Evolutionary conservation across 2,329 filamentous ascomycete species (phyloP).

Genomic region (Talaromyces sp.): DNA sequence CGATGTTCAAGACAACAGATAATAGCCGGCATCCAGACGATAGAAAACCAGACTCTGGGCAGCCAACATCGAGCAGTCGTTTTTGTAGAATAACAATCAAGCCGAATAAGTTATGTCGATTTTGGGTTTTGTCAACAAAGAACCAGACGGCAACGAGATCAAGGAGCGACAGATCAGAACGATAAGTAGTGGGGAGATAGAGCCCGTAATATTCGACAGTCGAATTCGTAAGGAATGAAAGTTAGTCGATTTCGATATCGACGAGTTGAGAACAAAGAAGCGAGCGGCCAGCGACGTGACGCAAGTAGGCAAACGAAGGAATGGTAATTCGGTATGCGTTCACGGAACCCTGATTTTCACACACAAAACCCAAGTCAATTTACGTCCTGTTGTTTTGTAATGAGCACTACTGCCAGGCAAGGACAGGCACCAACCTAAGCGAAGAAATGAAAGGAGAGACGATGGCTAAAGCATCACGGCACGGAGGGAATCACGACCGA

Average conservation of each 20-base stretch:
- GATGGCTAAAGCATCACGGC: not conserved
- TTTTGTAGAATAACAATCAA: not conserved
- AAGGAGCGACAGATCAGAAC: not conserved
- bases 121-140: not conserved
- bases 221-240: not conserved
- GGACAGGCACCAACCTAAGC: not conserved
- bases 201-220: not conserved
- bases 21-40: constrained; percentile 3
- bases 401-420: not conserved
- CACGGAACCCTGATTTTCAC: not conserved
- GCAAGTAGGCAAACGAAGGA: not conserved
- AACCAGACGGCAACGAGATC: not conserved
- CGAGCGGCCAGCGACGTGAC: not conserved
- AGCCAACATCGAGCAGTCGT: not conserved
- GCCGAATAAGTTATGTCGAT: not conserved
- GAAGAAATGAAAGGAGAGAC: constrained; percentile 1
- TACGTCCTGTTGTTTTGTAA: not conserved
- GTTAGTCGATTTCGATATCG: not conserved
- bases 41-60: not conserved
- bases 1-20: not conserved
- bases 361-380: not conserved
- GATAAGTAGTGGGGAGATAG: not conserved
- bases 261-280: not conserved
- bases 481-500: not conserved
- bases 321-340: not conserved